Percentiles rank a stretch among this genome's conserved stretches.
Conservation (phyloP, 176 grass and related monocot genomes). For the Musa acuminata region DNA sequence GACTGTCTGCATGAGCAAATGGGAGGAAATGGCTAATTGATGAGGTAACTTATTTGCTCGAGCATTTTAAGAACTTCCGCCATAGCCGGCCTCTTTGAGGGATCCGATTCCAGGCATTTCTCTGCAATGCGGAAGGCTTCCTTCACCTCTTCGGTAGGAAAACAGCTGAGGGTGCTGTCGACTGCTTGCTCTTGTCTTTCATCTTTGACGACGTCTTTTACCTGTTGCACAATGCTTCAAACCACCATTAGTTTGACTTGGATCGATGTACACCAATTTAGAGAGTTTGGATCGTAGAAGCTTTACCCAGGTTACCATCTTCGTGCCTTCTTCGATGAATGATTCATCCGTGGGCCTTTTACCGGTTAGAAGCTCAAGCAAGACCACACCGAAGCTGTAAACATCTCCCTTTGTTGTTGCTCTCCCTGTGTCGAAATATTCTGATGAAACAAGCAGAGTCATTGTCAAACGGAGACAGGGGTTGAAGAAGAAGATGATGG, state of each 20-base stretch:
- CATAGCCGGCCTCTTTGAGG: slow-evolving; percentile 49
- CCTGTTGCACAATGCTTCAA: slow-evolving; percentile 17
- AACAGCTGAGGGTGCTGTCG: slow-evolving; percentile 32
- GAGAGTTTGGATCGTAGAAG: neutral
- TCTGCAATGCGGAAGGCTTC: slow-evolving; percentile 40
- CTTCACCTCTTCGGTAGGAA: slow-evolving; percentile 34
- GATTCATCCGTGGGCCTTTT: slow-evolving; percentile 76
- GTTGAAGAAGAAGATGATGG: neutral
- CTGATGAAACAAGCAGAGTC: slow-evolving; percentile 22
- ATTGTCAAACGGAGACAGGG: neutral
- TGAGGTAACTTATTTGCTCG: slow-evolving; percentile 27
- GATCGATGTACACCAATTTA: neutral
- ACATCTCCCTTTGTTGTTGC: slow-evolving; percentile 75
- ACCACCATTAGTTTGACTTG: no score
- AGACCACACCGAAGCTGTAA: slow-evolving; percentile 77
- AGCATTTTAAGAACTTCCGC: slow-evolving; percentile 50
- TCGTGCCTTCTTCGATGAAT: slow-evolving; percentile 64
- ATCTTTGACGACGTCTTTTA: slow-evolving; percentile 54
- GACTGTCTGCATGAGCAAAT: no score
- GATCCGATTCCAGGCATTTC: slow-evolving; percentile 66
- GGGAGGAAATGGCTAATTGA: no score
- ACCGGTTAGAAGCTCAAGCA: slow-evolving; percentile 74
- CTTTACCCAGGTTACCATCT: slow-evolving; percentile 65
- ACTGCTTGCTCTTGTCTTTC: slow-evolving; percentile 55
- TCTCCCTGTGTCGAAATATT: slow-evolving; percentile 76